A percentile compares a stretch with the other conserved stretches of the same genome.
Evolutionary conservation across 108 stramenopile species (phyloP).

Genomic region (Parietichytrium sp.): DNA sequence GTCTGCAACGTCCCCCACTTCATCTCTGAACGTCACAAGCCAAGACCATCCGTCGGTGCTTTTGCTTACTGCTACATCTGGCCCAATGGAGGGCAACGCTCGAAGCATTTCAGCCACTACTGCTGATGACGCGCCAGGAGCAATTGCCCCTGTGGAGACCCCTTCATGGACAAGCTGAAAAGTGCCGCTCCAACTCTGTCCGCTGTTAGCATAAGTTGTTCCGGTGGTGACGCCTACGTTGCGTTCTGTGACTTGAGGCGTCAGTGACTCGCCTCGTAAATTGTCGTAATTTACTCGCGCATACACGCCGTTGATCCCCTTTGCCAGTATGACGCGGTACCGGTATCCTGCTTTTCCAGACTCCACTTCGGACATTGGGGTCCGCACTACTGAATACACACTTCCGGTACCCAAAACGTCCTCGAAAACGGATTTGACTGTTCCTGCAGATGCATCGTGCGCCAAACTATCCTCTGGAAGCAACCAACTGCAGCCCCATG

Average conservation of each 20-base stretch:
- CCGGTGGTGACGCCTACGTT: not conserved
- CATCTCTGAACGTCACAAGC: not conserved
- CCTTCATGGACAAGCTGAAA: not conserved
- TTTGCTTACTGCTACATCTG: not conserved
- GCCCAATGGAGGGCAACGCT: not conserved
- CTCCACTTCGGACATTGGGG: not conserved
- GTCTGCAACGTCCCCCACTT: not conserved
- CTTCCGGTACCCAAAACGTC: not conserved
- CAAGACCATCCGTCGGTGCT: not conserved
- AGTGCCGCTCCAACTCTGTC: not conserved
- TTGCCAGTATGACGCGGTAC: not conserved
- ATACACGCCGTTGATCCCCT: not conserved
- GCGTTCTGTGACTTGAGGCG: not conserved
- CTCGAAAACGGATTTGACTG: not conserved
- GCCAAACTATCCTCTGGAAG: not conserved
- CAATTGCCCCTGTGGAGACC: not conserved
- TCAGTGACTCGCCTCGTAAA: not conserved
- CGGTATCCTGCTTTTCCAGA: not conserved
- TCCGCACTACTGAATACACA: not conserved
- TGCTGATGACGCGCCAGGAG: not conserved
- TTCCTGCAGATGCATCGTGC: not conserved
- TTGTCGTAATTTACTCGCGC: not conserved
- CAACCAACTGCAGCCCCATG: constrained; percentile 14
- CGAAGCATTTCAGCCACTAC: not conserved
- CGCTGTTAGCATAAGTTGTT: not conserved